These are phyloP conservation scores for Linnemannia elongata DNA, from an alignment of 192 early-diverging fungal genomes.

Conservation along the genomic window DNA sequence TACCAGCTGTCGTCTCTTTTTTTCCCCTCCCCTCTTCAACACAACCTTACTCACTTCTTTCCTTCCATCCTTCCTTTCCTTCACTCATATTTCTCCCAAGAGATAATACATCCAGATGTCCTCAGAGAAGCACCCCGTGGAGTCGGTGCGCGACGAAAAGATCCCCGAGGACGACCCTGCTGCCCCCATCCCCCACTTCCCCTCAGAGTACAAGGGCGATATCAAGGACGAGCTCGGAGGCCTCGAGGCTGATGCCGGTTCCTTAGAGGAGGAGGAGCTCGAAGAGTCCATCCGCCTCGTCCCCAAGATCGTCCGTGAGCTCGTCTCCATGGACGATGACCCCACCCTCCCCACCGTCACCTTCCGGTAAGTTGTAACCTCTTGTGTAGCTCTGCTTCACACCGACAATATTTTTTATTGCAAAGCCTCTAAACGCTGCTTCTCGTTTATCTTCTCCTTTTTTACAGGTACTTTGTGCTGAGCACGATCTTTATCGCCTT, in stretches of 20 bases:
- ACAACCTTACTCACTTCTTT: neutral
- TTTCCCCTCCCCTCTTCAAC: too few species aligned
- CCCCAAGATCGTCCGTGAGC: constrained; percentile 56
- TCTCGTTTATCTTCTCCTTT: neutral
- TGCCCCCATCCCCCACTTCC: constrained; percentile 50
- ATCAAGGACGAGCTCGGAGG: constrained; percentile 41
- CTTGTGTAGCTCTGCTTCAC: neutral
- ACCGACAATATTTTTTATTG: neutral
- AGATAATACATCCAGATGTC: constrained; percentile 1
- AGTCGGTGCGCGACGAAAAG: constrained; percentile 14
- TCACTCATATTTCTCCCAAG: neutral
- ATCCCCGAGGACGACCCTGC: constrained; percentile 40
- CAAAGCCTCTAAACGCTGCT: neutral
- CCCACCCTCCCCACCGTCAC: constrained; percentile 56
- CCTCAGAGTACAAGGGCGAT: constrained; percentile 37
- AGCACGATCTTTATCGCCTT: constrained; percentile 54
- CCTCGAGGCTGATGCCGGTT: constrained; percentile 35
- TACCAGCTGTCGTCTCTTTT: neutral
- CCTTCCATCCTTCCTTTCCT: neutral
- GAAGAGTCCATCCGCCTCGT: constrained; percentile 52
- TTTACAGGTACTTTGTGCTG: constrained; percentile 48
- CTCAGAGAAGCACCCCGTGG: constrained; percentile 4
- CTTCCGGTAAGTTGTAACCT: constrained; percentile 39
- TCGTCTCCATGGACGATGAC: constrained; percentile 59
- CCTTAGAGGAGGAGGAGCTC: constrained; percentile 46